Evolutionary conservation across 225 moss, liverwort and hornwort species (phyloP), one percentile per base, ranked within the genome.

Genomic region (Climacium dendroides): DNA sequence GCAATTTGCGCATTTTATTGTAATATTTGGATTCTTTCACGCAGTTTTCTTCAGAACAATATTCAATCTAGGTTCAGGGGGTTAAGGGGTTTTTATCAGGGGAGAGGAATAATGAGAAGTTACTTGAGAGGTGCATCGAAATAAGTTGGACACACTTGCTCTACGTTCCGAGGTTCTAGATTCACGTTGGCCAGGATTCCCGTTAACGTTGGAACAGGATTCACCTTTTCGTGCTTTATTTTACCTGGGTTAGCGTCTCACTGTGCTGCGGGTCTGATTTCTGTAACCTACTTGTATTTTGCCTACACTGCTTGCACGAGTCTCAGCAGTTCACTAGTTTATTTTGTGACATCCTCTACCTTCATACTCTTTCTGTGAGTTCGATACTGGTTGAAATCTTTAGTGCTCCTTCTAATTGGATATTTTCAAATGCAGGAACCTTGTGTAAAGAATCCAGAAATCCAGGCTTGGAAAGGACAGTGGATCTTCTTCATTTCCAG

Each of bases 401-500:
- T 71, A 57, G 29, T 72, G 74, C 79, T 54, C 25, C 39, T 45
- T 71, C 52, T 82, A 50, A 85, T 39, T 65, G 39, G 23, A 37
- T 45, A 54, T 67, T 47, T 55, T 72, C 58, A 24, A 73, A 67
- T 86, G 80, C 90, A 91, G 91, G 88, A 86, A 72, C 88, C 70
- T 80, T 91, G 86, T 83, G 67, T 86, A 83, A 90, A 86, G 80
- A 86, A 86, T 80, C 86, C 80, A 55, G 83, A 57, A 74, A 70
- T 39, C 41, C 83, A 80, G 86, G 83, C 83, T 81, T 88, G 91
- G 88, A 91, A 88, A 88, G 88, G 88, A 55, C 89, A 80, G 86
- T 90, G 88, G 91, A 90, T 91, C 74, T 88, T 79, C 85, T 87
- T 91, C 73, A 87, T 87, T 82, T 89, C 81, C 39, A 87, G 85